These are phyloP conservation scores for Pythium aristosporum DNA, from an alignment of 352 stramenopile genomes.

Conservation along the genomic window DNA sequence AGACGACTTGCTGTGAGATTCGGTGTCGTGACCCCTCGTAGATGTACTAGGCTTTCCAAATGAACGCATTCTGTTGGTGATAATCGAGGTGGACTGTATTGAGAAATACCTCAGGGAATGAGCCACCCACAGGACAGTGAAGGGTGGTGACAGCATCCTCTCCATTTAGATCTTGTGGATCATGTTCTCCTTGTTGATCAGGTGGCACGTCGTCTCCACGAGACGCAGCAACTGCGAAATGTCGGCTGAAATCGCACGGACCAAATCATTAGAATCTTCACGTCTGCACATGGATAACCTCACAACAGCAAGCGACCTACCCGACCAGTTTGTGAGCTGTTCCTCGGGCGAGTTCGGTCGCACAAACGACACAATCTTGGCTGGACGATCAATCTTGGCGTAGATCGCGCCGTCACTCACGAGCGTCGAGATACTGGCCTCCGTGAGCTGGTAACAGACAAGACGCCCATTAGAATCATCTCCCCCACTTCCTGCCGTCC, in stretches of 20 bases:
- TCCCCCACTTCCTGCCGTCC: not conserved
- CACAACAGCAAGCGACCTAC: conserved; percentile 28
- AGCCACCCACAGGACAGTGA: too few relatives aligned
- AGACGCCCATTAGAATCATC: not conserved
- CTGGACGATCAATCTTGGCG: conserved; percentile 98
- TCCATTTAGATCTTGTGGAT: conserved; percentile 86
- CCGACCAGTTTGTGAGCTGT: conserved; percentile 95
- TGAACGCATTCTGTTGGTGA: not conserved
- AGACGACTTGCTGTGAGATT: conserved; percentile 36
- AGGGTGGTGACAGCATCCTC: not conserved
- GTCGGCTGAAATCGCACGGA: conserved; percentile 52
- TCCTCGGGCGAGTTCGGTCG: conserved; percentile 90
- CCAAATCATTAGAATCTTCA: not conserved
- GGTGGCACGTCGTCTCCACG: conserved; percentile 97
- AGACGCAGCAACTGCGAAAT: conserved; percentile 95
- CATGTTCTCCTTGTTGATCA: conserved; percentile 99
- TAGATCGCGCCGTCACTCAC: conserved; percentile 94
- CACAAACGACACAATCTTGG: conserved; percentile 94
- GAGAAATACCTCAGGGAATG: not conserved
- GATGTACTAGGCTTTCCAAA: not conserved
- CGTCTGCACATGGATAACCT: too few relatives aligned
- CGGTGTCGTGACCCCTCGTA: not conserved
- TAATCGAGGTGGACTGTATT: not conserved
- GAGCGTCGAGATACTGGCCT: conserved; percentile 84
- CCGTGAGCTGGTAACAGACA: conserved; percentile 45